Evolutionary conservation across 345 rosid species (phyloP), one percentile per base, ranked within the genome.

Genomic region (Ricinus communis): DNA sequence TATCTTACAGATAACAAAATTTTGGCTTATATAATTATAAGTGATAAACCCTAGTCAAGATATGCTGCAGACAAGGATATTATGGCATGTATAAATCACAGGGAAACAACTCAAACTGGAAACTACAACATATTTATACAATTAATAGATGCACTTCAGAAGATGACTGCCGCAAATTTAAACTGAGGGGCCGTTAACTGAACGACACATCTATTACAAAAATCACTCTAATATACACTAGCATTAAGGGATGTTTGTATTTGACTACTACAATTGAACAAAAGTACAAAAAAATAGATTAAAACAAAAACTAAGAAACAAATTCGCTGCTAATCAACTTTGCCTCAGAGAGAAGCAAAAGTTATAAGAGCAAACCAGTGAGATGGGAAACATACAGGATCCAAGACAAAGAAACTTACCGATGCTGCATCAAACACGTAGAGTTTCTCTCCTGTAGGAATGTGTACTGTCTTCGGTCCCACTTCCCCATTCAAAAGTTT

Each of bases 381-480:
- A 30, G 53, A 72, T 30, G 16, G 27, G 28, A 41, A 71, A 6
- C 21, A 52, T 53, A 43, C 14, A 59, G 38, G 7, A 55, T 22
- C 46, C 28, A 18, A 55, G 43, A 40, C 45, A 21, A 25, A 68
- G 49, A 43, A 41, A 69, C 95, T 79, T 66, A 95, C 99, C 86
- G 70, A 71, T 71, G 97, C 99, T 36, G 97, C 99, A 16, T 95
- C 99, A 10, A 87, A 95, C 71, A 92, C 99, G 28, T 75, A 89
- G 38, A 89, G 96, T 81, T 95, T 95, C 90, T 95, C 98, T 69
- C 96, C 98, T 6, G 93, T 85, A 27, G 99, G 99, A 74, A 95
- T 82, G 67, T 95, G 99, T 72, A 95, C 33, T 0, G 99, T 95
- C 84, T 89, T 90, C 5, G 98, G 90, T 55, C 99, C 99, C 57